Percentiles rank a stretch among this genome's conserved stretches.
Evolutionary conservation across 2,329 filamentous ascomycete genomes (phyloP).

Genomic region (Berkeleyomyces rouxiae): DNA sequence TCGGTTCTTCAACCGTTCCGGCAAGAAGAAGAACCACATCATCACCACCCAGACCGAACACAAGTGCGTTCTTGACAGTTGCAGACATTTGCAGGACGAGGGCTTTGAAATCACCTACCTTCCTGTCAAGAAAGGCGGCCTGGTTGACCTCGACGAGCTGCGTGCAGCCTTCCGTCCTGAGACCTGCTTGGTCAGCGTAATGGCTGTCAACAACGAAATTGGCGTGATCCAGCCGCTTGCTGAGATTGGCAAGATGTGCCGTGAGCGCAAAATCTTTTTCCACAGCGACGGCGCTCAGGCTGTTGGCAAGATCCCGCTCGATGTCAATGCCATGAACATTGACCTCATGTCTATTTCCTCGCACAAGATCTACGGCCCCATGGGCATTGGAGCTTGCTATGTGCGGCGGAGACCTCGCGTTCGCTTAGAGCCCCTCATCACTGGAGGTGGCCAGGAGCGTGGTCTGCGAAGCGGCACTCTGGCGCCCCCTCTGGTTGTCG

Average conservation of each 20-base stretch:
- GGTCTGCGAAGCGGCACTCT: constrained; percentile 88
- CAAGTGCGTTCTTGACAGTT: constrained; percentile 97
- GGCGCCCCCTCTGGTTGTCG: constrained; percentile 73
- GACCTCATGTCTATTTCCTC: constrained; percentile 98
- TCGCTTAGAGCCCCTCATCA: constrained; percentile 89
- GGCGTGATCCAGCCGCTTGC: constrained; percentile 95
- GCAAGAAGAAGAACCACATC: constrained; percentile 97
- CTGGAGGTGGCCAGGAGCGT: constrained; percentile 87
- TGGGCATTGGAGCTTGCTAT: constrained; percentile 92
- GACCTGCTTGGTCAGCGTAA: constrained; percentile 84
- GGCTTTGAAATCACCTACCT: constrained; percentile 96
- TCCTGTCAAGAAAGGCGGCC: constrained; percentile 72
- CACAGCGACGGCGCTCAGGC: constrained; percentile 94
- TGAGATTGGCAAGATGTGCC: constrained; percentile 83
- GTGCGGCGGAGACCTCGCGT: constrained; percentile 84
- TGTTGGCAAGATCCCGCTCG: constrained; percentile 93
- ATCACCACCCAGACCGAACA: constrained; percentile 96
- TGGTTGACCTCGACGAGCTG: constrained; percentile 68
- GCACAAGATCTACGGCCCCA: constrained; percentile 97
- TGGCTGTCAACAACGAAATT: constrained; percentile 99
- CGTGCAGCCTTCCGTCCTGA: constrained; percentile 82
- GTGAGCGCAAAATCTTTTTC: constrained; percentile 89
- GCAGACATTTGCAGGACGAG: constrained; percentile 89
- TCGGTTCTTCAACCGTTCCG: constrained; percentile 77
- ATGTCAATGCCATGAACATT: constrained; percentile 95